A percentile compares a stretch with the other conserved stretches of the same genome.
Evolutionary conservation across 164 flowering plant species (phyloP).

Genomic region (Annona cherimola): DNA sequence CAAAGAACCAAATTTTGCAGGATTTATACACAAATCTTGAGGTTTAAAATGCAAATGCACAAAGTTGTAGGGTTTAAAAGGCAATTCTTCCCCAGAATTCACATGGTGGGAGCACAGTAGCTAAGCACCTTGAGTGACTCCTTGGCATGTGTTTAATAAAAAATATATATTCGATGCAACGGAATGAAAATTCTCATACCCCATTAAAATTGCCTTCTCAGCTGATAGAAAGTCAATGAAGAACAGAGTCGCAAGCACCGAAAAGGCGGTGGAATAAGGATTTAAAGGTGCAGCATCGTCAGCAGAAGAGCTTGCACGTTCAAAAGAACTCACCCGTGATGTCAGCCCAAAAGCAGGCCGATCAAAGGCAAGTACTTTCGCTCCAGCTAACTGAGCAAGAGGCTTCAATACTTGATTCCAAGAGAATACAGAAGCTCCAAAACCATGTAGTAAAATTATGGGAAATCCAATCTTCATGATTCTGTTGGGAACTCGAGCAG

Average conservation of each 20-base stretch:
- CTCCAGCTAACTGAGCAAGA: conserved; percentile 46
- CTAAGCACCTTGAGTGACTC: neutral
- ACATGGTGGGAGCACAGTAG: neutral
- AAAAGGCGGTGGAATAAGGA: conserved; percentile 77
- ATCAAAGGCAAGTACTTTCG: conserved; percentile 90
- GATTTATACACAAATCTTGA: too few species aligned
- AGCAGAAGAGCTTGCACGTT: conserved; percentile 12
- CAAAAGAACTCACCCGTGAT: conserved; percentile 39
- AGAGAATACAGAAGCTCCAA: conserved; percentile 92
- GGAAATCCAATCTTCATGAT: conserved; percentile 35
- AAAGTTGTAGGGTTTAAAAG: too few species aligned
- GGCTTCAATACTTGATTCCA: conserved; percentile 79
- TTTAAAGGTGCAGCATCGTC: conserved; percentile 39
- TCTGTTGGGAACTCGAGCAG: conserved; percentile 19
- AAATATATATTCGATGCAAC: neutral
- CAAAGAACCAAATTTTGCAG: too few species aligned
- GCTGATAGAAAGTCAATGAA: conserved; percentile 64
- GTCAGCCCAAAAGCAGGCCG: conserved; percentile 97
- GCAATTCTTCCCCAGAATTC: too few species aligned
- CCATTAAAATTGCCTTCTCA: conserved; percentile 72
- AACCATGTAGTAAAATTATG: conserved; percentile 76
- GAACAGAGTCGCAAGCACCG: conserved; percentile 69
- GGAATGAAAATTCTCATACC: conserved; percentile 31
- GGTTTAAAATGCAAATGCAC: too few species aligned
- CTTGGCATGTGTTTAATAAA: neutral